Evolutionary conservation across 164 flowering plant genomes (phyloP), one percentile per base, ranked within the genome.

Genomic region (Magnolia officinalis): DNA sequence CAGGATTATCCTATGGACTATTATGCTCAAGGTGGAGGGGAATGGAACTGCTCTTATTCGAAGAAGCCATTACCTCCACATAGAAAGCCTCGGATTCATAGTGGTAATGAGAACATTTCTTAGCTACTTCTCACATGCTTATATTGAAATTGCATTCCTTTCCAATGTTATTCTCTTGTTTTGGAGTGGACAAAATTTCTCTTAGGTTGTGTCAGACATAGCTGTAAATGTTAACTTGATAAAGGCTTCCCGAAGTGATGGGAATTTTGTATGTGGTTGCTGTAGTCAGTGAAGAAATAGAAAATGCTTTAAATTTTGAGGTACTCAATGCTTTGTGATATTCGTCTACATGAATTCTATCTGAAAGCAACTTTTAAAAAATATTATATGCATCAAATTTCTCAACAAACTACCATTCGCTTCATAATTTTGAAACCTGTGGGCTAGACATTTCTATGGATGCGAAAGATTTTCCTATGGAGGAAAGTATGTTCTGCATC

Each of bases 21-120:
- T 79, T 96, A 96, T 89, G 95, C 97, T 63, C 94, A 91, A 80
- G 95, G 94, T 82, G 99, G 98, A 73, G 99, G 97, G 50, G 93
- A 92, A 4, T 96, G 97, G 98, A 96, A 94, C 82, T 88, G 92
- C 3, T 83, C 89, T 59, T 90, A 92, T 81, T 78, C 86, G 7
- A 94, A 84, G 83, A 92, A 88, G 78, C 16, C 76, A 7, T 73
- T 83, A 58, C 90, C 84, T 58, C 18, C 51, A 13, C 74, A 81
- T 50, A 87, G 86, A 80, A 86, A 79, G 73, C 24, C 52, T 74
- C 79, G 65, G 65, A 72, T 86, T 84, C 74, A 80, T 78, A 79
- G 29, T 21, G 81, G 71, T 73, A 77, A 75, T 75, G 83, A 69
- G 50, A 45, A 45, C 10, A 71, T 21, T 45, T 8, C 59, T 64